A percentile compares a stretch with the other conserved stretches of the same genome.
phyloP scores from a whole-genome alignment of 2,329 filamentous ascomycete species.

The Teratosphaeria epicoccoides region DNA sequence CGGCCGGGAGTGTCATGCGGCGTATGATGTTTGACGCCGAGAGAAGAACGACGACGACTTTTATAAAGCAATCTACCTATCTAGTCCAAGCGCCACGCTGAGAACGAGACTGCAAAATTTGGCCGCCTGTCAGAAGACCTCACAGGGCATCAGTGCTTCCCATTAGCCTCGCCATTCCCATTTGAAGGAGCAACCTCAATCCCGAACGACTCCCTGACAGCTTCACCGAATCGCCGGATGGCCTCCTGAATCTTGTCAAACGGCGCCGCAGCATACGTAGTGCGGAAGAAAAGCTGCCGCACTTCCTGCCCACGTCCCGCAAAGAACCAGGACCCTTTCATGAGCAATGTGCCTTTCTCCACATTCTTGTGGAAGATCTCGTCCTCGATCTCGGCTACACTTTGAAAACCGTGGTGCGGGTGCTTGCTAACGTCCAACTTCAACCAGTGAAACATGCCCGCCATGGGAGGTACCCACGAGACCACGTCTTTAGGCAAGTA shows the following conservation, averaged over 20 bases:
- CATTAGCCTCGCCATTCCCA: background rate
- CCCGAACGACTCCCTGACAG: conserved; percentile 54
- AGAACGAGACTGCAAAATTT: too few species aligned
- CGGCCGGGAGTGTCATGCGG: too few species aligned
- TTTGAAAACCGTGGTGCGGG: conserved; percentile 44
- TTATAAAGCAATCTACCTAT: too few species aligned
- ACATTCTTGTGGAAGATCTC: conserved; percentile 73
- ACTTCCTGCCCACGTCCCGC: conserved; percentile 54
- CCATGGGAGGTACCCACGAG: conserved; percentile 66
- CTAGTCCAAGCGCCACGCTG: too few species aligned
- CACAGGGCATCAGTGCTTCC: background rate
- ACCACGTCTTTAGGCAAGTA: conserved; percentile 65
- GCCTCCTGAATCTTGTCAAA: conserved; percentile 42
- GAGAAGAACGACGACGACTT: too few species aligned
- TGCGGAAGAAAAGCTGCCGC: conserved; percentile 68
- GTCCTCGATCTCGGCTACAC: conserved; percentile 62
- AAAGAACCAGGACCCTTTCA: conserved; percentile 82
- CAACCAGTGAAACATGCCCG: conserved; percentile 93
- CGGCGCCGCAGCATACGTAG: conserved; percentile 75
- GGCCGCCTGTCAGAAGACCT: conserved; percentile 25
- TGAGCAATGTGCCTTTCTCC: conserved; percentile 66
- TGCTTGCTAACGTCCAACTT: conserved; percentile 57
- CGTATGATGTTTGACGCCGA: too few species aligned
- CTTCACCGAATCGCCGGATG: conserved; percentile 57
- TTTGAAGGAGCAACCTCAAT: background rate